phyloP scores from a whole-genome alignment of 208 protist species.

The Trypanosoma brucei region DNA sequence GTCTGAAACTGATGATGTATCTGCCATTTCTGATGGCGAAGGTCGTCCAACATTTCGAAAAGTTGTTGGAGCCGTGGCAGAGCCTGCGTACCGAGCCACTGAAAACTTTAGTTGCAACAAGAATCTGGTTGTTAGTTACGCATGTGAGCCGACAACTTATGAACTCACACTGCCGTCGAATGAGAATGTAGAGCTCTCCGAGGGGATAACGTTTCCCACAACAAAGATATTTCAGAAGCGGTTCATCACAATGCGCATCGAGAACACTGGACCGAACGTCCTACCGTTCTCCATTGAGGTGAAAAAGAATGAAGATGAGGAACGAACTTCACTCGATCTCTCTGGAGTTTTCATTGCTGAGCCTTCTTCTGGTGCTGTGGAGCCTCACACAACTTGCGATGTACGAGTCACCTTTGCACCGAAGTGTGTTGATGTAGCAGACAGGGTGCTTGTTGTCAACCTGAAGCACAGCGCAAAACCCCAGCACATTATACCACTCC shows the following conservation, averaged over 20 bases:
- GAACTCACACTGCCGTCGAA: constrained; percentile 35
- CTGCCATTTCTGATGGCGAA: constrained; percentile 16
- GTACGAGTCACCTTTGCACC: constrained; percentile 88
- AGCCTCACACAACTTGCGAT: constrained; percentile 34
- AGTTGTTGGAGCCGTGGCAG: constrained; percentile 67
- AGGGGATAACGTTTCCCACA: constrained; percentile 67
- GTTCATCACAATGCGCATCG: constrained; percentile 64
- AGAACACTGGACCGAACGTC: constrained; percentile 79
- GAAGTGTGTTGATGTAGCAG: constrained; percentile 41
- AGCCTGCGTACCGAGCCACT: constrained; percentile 52
- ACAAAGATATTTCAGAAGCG: constrained; percentile 95
- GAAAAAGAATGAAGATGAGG: neutral
- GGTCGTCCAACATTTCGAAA: constrained; percentile 60
- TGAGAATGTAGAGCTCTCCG: constrained; percentile 23
- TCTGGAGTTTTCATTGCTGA: constrained; percentile 64
- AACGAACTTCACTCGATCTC: neutral
- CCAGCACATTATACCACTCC: constrained; percentile 58
- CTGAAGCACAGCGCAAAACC: constrained; percentile 54
- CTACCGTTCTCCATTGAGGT: constrained; percentile 77
- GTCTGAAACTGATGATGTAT: constrained; percentile 18
- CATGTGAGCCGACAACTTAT: constrained; percentile 66
- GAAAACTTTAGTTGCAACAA: constrained; percentile 37
- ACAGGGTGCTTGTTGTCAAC: constrained; percentile 33
- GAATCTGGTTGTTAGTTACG: constrained; percentile 55
- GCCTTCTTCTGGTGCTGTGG: constrained; percentile 54